Percentiles rank a stretch among this genome's conserved stretches.
phyloP scores from a whole-genome alignment of 345 rosid species.

The Sapria himalayana region DNA sequence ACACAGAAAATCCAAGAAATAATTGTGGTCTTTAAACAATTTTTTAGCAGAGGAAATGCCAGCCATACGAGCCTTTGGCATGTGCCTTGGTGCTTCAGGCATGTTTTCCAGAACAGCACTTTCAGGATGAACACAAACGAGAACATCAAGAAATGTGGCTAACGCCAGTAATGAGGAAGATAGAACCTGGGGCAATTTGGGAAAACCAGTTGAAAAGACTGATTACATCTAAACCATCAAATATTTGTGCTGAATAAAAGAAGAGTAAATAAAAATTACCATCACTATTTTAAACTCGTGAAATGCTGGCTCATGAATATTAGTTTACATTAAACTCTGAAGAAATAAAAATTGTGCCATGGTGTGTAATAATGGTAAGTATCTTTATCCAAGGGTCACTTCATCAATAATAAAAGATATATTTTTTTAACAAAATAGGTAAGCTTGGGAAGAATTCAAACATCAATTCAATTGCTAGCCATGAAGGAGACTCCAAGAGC shows the following conservation, averaged over 20 bases:
- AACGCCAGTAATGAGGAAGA: conserved; percentile 70
- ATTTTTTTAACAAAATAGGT: too few relatives aligned
- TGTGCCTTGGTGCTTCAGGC: conserved; percentile 37
- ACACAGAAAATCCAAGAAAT: conserved; percentile 56
- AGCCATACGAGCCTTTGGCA: conserved; percentile 50
- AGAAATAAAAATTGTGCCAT: too few relatives aligned
- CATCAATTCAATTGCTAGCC: too few relatives aligned
- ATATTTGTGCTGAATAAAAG: background rate
- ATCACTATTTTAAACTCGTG: too few relatives aligned
- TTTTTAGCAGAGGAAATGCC: conserved; percentile 62
- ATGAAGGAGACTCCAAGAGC: too few relatives aligned
- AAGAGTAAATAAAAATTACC: too few relatives aligned
- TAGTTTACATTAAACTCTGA: too few relatives aligned
- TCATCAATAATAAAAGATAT: too few relatives aligned
- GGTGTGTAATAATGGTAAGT: too few relatives aligned
- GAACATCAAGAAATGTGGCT: conserved; percentile 70
- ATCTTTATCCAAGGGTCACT: too few relatives aligned
- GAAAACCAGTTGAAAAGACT: background rate
- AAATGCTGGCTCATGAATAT: too few relatives aligned
- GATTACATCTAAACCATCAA: conserved; percentile 1
- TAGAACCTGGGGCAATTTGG: conserved; percentile 43
- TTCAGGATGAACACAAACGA: conserved; percentile 26
- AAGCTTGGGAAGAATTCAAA: too few relatives aligned
- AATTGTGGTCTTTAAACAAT: conserved; percentile 46
- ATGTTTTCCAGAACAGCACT: conserved; percentile 38